Base-by-base conservation (phyloP, 192 early-diverging fungal genomes). In the Funneliformis geosporum region DNA sequence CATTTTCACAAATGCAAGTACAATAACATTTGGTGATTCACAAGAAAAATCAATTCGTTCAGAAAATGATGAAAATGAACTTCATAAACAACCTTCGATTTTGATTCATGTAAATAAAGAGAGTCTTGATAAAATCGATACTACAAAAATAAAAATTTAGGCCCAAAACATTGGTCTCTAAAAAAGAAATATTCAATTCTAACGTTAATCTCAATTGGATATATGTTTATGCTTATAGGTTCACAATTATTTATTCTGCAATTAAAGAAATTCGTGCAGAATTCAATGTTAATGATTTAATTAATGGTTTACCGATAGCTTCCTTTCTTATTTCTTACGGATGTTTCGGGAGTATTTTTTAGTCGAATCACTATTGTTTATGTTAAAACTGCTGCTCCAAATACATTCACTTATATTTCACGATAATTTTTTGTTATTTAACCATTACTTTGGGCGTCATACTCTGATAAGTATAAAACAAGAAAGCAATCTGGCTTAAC, bases 401-500 rank as follows among this genome's bases (percentile, higher is more conserved):
- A n/a, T 21, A 21, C 16, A 21, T 21, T 55, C 21, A 18, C 2
- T 16, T 50, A 18, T 14, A 5, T 16, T 50, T 50, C 16, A 18
- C 14, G 0, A 3, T 1, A 12, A 12, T 2, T 12, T 12, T 47
- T 47, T 18, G 16, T 55, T 21, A 55, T 55, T 21, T 78, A 82
- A 81, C 81, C 84, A 16, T 76, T 85, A 38, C 78, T 80, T 44
- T 85, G 81, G 84, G 84, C 84, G 8, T 75, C 84, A 0, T 82
- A 82, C 33, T 85, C 81, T 23, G 84, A 85, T 16, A 82, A 82
- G 69, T 50, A 60, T 33, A 75, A 79, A 23, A 40, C 69, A 9
- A 76, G 84, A 43, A 73, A 79, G 10, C 79, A 81, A 40, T 28
- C 60, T 47, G 80, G 81, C 5, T 79, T 81, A 72, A 8, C 65